Conservation (phyloP, 192 early-diverging fungal genomes). For the Coemansia sp. region DNA sequence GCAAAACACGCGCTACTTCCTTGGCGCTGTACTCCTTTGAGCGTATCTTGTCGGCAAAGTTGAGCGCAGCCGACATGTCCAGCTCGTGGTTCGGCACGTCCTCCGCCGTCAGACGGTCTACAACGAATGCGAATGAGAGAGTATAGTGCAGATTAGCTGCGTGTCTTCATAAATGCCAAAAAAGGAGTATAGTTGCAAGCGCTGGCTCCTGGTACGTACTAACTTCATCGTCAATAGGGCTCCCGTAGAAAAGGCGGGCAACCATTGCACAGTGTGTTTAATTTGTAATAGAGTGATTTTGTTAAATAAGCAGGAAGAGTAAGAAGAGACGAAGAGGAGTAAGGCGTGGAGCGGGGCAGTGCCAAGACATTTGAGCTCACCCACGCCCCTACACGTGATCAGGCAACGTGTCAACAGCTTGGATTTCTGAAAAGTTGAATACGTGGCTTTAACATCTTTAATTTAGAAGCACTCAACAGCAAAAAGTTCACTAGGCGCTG, state of each 20-base stretch:
- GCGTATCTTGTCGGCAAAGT: conserved; percentile 93
- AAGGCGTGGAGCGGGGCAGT: too few species aligned
- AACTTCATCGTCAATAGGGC: conserved; percentile 54
- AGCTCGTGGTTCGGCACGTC: conserved; percentile 83
- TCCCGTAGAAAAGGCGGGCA: conserved; percentile 52
- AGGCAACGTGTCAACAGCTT: background rate
- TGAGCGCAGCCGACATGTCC: conserved; percentile 79
- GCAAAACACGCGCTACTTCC: conserved; percentile 73
- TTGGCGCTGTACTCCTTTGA: conserved; percentile 79
- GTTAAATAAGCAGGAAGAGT: background rate
- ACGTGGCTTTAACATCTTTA: background rate
- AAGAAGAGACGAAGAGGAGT: background rate
- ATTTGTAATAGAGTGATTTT: background rate
- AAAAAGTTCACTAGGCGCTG: conserved; percentile 29
- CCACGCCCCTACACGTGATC: conserved; percentile 5
- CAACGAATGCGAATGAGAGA: conserved; percentile 7
- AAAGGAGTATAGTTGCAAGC: background rate
- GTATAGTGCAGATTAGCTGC: background rate
- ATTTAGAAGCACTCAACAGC: background rate
- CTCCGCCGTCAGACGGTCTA: conserved; percentile 88
- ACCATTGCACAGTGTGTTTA: conserved; percentile 32
- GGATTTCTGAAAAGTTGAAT: background rate
- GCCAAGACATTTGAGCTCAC: conserved; percentile 11
- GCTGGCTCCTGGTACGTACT: conserved; percentile 30
- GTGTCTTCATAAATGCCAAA: background rate